A percentile compares a stretch with the other conserved stretches of the same genome.
phyloP scores from a whole-genome alignment of 1,284 basidiomycete genomes.

The Puccinia novopanici region DNA sequence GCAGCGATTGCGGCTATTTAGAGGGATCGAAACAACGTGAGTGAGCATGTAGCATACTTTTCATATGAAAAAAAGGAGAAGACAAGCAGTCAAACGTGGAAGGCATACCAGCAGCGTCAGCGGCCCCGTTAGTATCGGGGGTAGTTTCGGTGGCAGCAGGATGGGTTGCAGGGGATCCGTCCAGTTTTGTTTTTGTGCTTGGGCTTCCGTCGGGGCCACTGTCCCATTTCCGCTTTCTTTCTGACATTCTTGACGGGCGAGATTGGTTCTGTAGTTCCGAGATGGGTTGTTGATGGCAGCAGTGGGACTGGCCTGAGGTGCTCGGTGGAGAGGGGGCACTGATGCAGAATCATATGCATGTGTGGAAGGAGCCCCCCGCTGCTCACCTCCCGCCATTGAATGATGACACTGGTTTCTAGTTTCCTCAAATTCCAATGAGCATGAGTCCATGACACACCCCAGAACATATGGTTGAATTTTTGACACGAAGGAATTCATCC shows the following conservation, averaged over 20 bases:
- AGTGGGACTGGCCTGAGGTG: too few species aligned
- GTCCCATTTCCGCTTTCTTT: slow-evolving; percentile 50
- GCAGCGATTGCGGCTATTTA: slow-evolving; percentile 46
- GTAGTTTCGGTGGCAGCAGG: background rate
- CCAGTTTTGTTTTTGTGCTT: slow-evolving; percentile 27
- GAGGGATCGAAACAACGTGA: background rate
- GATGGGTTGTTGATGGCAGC: background rate
- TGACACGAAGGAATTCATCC: too few species aligned
- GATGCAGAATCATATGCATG: too few species aligned
- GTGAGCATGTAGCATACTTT: background rate
- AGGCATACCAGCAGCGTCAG: slow-evolving; percentile 38
- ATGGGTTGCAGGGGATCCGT: background rate
- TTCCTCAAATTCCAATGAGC: too few species aligned
- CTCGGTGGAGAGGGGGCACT: too few species aligned
- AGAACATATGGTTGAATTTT: too few species aligned
- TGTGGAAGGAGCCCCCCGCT: too few species aligned
- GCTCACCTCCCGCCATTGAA: too few species aligned
- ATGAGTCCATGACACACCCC: too few species aligned
- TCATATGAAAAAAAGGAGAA: background rate
- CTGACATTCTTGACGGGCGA: slow-evolving; percentile 12
- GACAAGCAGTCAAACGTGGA: background rate
- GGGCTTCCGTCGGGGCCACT: slow-evolving; percentile 42
- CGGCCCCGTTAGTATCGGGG: slow-evolving; percentile 23
- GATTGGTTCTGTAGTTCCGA: background rate
- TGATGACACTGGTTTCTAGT: too few species aligned